Evolutionary conservation across 805 yeast genomes (phyloP), one percentile per base, ranked within the genome.

Genomic region (Wickerhamomyces pijperi): DNA sequence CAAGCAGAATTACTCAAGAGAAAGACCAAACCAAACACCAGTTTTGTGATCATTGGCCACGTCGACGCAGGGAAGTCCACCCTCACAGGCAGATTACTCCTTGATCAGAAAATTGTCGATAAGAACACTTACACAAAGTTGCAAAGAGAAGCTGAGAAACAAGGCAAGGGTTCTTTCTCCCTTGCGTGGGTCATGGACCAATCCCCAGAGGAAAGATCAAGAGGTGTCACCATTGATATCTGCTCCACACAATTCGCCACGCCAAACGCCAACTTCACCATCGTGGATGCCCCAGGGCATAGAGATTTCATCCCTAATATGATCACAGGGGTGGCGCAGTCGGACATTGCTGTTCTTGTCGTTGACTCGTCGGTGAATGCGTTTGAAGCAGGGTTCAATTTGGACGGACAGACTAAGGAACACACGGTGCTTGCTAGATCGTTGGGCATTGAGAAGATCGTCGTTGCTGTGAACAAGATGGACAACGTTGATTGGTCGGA

Each of bases 31-130:
- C 69, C 78, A 70, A 95, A 87, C 78, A 82, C 86, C 71, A 87
- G 88, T 86, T 92, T 90, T 75, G 97, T 92, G 70, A 96, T 90
- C 63, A 90, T 90, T 72, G 97, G 97, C 68, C 97, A 90, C 90
- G 97, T 90, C 94, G 97, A 90, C 76, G 90, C 97, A 61, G 90
- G 90, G 68, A 83, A 85, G 74, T 90, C 97, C 48, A 88, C 97
- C 63, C 83, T 96, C 68, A 88, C 97, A 66, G 97, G 97, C 68
- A 95, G 88, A 80, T 79, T 88, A 72, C 81, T 88, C 64, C 82
- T 72, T 82, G 88, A 87, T 86, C 82, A 94, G 71, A 94, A 95
- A 74, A 94, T 88, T 71, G 83, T 85, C 59, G 95, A 87, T 72
- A 83, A 84, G 82, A 82, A 94, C 75, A 83, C 95, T 64, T 86